Base-by-base conservation (phyloP, 2,329 filamentous ascomycete genomes). In the Penicillium crustosum region DNA sequence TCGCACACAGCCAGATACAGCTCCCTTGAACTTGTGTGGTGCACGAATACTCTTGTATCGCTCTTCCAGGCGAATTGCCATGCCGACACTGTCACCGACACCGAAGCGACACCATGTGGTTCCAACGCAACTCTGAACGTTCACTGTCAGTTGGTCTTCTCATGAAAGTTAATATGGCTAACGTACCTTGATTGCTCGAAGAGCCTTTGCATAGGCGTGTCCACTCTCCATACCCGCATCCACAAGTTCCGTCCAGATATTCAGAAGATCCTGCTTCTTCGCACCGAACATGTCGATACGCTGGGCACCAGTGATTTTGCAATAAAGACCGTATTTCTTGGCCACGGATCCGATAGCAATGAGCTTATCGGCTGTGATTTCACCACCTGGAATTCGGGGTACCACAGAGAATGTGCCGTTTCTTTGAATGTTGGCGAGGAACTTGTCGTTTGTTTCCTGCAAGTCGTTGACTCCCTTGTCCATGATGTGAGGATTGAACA, bases 221-320 rank as follows among this genome's bases (percentile, higher is more conserved):
- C 92, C 92, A 61, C 88, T 91, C 74, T 96, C 92, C 87, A 96
- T 89, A 21, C 92, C 92, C 1, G 89, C 92, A 55, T 90, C 87
- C 9, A 95, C 84, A 3, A 96, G 81, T 65, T 86, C 84, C 43
- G 84, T 83, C 92, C 92, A 96, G 66, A 96, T 96, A 15, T 83
- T 82, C 2, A 90, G 81, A 19, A 96, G 81, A 72, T 96, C 91
- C 64, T 94, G 89, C 77, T 95, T 96, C 75, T 87, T 87, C 0
- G 92, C 92, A 41, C 92, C 92, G 69, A 96, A 96, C 87, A 96
- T 85, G 74, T 96, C 92, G 69, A 96, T 96, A 55, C 92, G 86
- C 75, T 96, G 92, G 1, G 90, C 92, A 55, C 92, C 92, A 0
- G 92, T 96, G 70, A 96, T 95, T 77, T 96, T 96, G 70, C 88